phyloP scores from a whole-genome alignment of 352 stramenopile species.

The Pythium monospermum region DNA sequence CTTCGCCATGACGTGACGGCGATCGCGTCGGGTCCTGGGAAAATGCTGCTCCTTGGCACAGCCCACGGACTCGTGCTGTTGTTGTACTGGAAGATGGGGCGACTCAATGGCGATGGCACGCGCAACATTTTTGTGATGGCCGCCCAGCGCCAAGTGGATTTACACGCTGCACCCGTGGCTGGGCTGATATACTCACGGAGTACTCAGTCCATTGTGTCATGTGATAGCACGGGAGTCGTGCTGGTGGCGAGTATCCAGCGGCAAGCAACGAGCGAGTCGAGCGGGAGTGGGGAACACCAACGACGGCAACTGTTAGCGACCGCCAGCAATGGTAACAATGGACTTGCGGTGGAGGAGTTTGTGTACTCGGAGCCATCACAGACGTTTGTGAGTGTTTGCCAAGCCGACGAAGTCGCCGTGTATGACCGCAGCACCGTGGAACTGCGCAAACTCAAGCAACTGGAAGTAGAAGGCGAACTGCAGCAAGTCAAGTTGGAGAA shows the following conservation, averaged over 20 bases:
- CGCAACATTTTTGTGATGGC: conserved; percentile 18
- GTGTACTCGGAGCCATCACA: conserved; percentile 5
- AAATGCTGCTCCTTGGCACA: conserved; percentile 43
- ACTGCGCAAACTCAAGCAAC: conserved; percentile 37
- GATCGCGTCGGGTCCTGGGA: conserved; percentile 29
- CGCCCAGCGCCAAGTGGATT: conserved; percentile 29
- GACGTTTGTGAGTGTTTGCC: conserved; percentile 24
- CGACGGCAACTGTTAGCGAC: not conserved
- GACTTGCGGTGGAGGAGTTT: conserved; percentile 8
- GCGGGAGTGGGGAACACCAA: conserved; percentile 1
- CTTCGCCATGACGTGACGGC: conserved; percentile 35
- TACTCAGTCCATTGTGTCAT: conserved; percentile 33
- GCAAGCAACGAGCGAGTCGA: too few species aligned
- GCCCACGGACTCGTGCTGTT: conserved; percentile 34
- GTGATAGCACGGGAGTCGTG: conserved; percentile 34
- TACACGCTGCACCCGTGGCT: conserved; percentile 42
- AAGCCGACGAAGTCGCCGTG: conserved; percentile 48
- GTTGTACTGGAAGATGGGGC: conserved; percentile 37
- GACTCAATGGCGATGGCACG: conserved; percentile 11
- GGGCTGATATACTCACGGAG: conserved; percentile 35
- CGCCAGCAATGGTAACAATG: not conserved
- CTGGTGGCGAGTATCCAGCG: conserved; percentile 28
- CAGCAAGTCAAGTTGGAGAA: conserved; percentile 71
- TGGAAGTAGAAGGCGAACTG: conserved; percentile 59
- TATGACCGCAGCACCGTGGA: conserved; percentile 57